Base-by-base conservation (phyloP, 495 filamentous ascomycete genomes). In the Penicillium maclennaniae region DNA sequence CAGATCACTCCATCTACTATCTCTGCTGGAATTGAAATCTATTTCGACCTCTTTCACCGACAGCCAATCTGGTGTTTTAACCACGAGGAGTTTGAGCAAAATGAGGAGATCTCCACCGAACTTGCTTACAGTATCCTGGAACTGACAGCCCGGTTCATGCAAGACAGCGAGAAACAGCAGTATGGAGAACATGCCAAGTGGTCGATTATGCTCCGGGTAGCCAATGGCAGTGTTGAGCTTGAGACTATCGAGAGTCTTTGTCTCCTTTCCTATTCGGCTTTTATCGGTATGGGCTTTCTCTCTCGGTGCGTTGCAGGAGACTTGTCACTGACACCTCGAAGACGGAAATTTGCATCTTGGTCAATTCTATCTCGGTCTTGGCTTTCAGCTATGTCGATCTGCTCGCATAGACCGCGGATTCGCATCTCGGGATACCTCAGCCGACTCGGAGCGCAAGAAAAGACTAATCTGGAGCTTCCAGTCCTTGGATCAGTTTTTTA, bases 31-130 rank as follows among this genome's bases (percentile, higher is more conserved):
- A 63, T 77, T 20, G 67, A 71, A 38, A 60, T 73, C 6, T 78
- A 78, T 40, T 72, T 76, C 28, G 63, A 72, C 45, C 73, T 69
- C 47, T 78, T 73, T 45, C 73, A 78, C 54, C 58, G 74, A 43
- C 74, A 78, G 42, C 74, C 74, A 14, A 71, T 78, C 28, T 78
- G 74, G 74, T 75, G 73, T 40, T 73, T 78, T 45, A 69, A 76
- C 26, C 65, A 67, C 1, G 70, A 76, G 45, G 72, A 76, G 31
- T 57, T 75, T 15, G 65, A 60, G 15, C 66, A 74, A 14, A 56
- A 61, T 19, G 63, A 60, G 16, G 61, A 55, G n/a, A 54, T 71
- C 7, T 65, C 71, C 0, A 67, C 76, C 19, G 74, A 78, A 43
- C 67, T 78, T 0, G 60, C 69, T 36, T 76, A 64, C 44, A 72